Base-by-base conservation (phyloP, 2,329 filamentous ascomycete species). In the Tympanopsis confertula region DNA sequence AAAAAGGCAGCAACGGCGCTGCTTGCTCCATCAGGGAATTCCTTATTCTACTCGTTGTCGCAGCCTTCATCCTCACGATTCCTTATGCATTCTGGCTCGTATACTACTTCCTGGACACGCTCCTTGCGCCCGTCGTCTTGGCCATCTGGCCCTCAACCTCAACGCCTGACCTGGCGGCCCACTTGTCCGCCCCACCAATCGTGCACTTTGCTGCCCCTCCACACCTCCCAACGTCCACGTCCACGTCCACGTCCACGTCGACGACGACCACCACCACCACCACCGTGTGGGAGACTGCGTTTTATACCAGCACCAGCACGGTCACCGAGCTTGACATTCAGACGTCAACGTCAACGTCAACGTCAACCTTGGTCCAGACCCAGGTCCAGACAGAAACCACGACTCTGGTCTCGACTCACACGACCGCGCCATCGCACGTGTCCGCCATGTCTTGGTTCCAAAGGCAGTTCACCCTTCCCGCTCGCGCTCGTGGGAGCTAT, bases 401-500 rank as follows among this genome's bases (percentile, higher is more conserved):
- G 7, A 20, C 26, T 15, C 38, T 20, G 12, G 20, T 22, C 10
- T 35, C 26, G 30, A 37, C 20, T 20, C 40, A 39, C 28, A 43
- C 41, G 32, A 40, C 44, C 35, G 43, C 26, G 29, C 24, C 32
- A 19, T 39, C 18, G 5, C 19, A 36, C 37, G 35, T 45, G 26
- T 39, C 46, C 42, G 58, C 52, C 41, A 78, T 78, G 74, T 69
- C 76, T 44, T 94, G 86, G 85, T 76, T 71, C 50, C 89, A 95
- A 62, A 94, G 89, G 59, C 74, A 80, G 37, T 78, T 96, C 62
- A 75, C 78, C 1, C 78, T 96, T 12, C 85, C 86, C 37, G 55
- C 84, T 15, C 74, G 76, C 54, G 74, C 78, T 33, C 79, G 88
- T 42, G 91, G 91, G 55, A 85, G 78, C 38, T 95, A 95, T 63